Conservation (phyloP, 2,329 filamentous ascomycete genomes). For the Ophiostoma sp. region DNA sequence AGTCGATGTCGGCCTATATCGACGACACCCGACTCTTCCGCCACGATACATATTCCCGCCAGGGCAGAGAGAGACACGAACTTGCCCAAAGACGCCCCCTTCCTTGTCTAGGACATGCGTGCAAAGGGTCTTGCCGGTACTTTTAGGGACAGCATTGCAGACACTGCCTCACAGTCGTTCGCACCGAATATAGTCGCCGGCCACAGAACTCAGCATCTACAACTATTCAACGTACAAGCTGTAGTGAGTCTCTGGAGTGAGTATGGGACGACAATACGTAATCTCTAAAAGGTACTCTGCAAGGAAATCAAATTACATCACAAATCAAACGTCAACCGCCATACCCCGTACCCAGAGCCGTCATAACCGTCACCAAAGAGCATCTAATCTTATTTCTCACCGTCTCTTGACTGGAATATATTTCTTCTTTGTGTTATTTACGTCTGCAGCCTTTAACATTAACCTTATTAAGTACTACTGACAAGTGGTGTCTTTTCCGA, state of each 20-base stretch:
- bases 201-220: background rate
- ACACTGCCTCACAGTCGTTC: background rate
- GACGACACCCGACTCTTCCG: background rate
- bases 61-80: background rate
- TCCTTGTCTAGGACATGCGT: background rate
- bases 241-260: too few relatives aligned
- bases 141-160: background rate
- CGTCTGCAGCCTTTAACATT: background rate
- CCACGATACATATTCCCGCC: background rate
- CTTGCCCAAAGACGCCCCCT: background rate
- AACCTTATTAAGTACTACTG: background rate
- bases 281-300: too few relatives aligned
- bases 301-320: too few relatives aligned
- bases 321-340: too few relatives aligned
- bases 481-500: background rate
- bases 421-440: background rate
- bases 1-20: background rate
- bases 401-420: background rate
- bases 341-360: too few relatives aligned
- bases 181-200: background rate
- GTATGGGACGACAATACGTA: too few relatives aligned
- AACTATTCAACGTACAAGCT: too few relatives aligned
- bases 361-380: background rate
- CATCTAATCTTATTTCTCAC: background rate
- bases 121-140: background rate